Evolutionary conservation across 2,329 filamentous ascomycete species (phyloP), one percentile per base, ranked within the genome.

Genomic region (Pseudodiploospora longispora): DNA sequence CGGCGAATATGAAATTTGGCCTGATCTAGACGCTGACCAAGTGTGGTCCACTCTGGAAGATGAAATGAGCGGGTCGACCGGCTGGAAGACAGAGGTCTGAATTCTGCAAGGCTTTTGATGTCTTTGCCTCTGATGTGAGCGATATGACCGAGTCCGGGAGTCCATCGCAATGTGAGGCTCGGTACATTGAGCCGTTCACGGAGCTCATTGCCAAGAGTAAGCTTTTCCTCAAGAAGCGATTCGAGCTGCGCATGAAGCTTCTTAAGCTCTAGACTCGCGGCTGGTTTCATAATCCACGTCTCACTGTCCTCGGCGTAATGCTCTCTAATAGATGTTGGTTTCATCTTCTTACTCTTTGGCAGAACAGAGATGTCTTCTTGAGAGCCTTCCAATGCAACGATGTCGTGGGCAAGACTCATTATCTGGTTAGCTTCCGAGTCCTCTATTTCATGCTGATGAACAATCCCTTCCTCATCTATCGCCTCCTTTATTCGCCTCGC

Each of bases 381-480:
- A 1, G 75, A 72, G 4, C 80, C 85, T 60, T 89, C 84, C 30
- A 76, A 74, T 28, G 73, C 70, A 19, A 87, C 72, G 8, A 91
- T 76, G 45, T 84, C 76, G 58, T 89, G 78, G 5, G 87, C 87
- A 39, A 95, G 70, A 2, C 78, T 77, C 27, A 86, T 77, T 55
- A 93, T 80, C 48, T 83, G 78, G 19, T 74, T 78, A 1, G 82
- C 80, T 50, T 87, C 80, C 42, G 76, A 80, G 48, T 91, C 82
- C 53, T 93, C 82, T 1, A 83, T 74, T 32, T 83, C 78, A 55
- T 96, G 90, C 55, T 87, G 83, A 52, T 87, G 80, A 10, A 82
- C 73, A n/a, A 97, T 69, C 0, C 89, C 87, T 50, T 96, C 90
- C 65, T 97, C 93, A 56, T 98, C 93, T 46, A 98, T 95, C 4